A percentile compares a stretch with the other conserved stretches of the same genome.
Evolutionary conservation across 176 grass and related monocot species (phyloP).

Genomic region (Ensete glaucum): DNA sequence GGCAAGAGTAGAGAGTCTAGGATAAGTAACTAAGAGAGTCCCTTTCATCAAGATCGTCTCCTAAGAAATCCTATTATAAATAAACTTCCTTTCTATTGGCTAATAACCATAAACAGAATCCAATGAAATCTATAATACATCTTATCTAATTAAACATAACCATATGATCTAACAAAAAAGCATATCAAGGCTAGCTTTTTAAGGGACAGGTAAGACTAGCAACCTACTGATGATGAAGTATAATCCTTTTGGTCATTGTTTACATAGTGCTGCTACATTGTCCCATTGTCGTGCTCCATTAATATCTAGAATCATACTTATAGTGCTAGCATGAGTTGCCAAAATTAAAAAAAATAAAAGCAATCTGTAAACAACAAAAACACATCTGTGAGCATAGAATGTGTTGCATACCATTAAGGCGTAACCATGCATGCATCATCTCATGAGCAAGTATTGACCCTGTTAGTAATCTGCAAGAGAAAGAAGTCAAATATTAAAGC

Average conservation of each 20-base stretch:
- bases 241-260: background rate
- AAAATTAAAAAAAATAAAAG: background rate
- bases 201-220: background rate
- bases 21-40: too few relatives aligned
- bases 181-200: too few relatives aligned
- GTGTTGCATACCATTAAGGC: conserved; percentile 3
- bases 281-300: background rate
- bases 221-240: background rate
- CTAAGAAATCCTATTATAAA: too few relatives aligned
- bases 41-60: too few relatives aligned
- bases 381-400: background rate
- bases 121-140: too few relatives aligned
- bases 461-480: conserved; percentile 3
- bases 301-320: background rate
- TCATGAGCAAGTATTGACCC: conserved; percentile 4
- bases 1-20: too few relatives aligned
- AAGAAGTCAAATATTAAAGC: background rate
- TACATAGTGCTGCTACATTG: background rate
- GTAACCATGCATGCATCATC: conserved; percentile 9
- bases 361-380: background rate
- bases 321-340: background rate
- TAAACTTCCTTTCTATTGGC: too few relatives aligned
- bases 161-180: too few relatives aligned
- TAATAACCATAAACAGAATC: too few relatives aligned
- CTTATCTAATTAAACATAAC: too few relatives aligned